Evolutionary conservation across 2,329 filamentous ascomycete genomes (phyloP), one percentile per base, ranked within the genome.

Genomic region (Calonectria naviculata): DNA sequence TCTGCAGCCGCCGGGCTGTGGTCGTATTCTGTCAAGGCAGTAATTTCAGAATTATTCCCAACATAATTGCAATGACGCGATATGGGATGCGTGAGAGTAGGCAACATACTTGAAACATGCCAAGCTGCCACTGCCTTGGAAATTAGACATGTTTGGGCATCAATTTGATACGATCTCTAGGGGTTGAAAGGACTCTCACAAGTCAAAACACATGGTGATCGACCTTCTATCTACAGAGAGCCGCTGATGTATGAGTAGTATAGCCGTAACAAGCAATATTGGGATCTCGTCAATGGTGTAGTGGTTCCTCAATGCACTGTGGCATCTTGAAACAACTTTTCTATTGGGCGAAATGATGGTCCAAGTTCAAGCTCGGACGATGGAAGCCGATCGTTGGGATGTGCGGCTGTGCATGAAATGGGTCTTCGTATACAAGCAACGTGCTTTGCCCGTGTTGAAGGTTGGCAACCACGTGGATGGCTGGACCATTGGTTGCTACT

Each of bases 401-500:
- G 10, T 13, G 17, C 24, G 17, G 17, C 26, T 52, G n/a, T 34
- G 52, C 52, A 58, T 38, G 19, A 58, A 38, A 19, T 38, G 52
- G n/a, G n/a, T 6, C 31, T 8, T 38, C 5, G 34, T 26, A 10
- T n/a, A 58, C 34, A 26, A 58, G 21, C 17, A 12, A n/a, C n/a
- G n/a, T 9, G 8, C n/a, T 13, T 38, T 38, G 21, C 21, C 34
- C 31, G 34, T 29, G 34, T 28, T 38, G n/a, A 58, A 34, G 26
- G 41, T 12, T 26, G 28, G 17, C 42, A 36, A 29, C 34, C 61
- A 64, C 60, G 13, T 54, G 78, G 78, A 10, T 36, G 52, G 31
- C 31, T 38, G n/a, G 21, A 24, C 21, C 21, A 38, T 26, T 2
- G 4, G 6, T 13, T n/a, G 24, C 24, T 8, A 17, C 29, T 29